These are phyloP conservation scores for Clitoria ternatea DNA, from an alignment of 306 rosid species.

Conservation along the genomic window DNA sequence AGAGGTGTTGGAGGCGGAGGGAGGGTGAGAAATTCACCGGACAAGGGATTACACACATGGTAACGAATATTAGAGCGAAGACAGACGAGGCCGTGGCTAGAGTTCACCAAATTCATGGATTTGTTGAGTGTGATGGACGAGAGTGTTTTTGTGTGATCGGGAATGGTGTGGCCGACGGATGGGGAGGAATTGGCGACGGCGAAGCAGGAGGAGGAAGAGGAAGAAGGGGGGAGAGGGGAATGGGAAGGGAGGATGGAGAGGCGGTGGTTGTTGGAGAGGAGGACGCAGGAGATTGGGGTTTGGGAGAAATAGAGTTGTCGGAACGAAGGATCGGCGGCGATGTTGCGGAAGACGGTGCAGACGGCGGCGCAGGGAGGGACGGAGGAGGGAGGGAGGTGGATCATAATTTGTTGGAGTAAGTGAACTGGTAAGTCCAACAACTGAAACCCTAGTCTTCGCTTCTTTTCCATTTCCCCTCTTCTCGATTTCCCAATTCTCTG, in stretches of 20 bases:
- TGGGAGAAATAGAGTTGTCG: not conserved
- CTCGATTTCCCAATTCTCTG: no score
- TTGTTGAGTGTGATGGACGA: not conserved
- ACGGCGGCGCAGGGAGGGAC: slow-evolving; percentile 3
- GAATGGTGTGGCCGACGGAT: no score
- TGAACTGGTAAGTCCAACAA: not conserved
- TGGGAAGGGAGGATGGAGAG: not conserved
- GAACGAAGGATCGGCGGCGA: not conserved
- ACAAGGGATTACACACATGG: slow-evolving; percentile 22
- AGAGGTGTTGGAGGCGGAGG: not conserved
- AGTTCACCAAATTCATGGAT: slow-evolving; percentile 18
- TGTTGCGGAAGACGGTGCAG: not conserved
- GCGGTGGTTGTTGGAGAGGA: not conserved
- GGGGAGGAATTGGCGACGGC: not conserved
- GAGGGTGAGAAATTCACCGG: slow-evolving; percentile 21
- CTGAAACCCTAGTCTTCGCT: not conserved
- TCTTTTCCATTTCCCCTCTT: no score
- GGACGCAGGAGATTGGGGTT: slow-evolving; percentile 12
- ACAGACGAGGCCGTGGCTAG: slow-evolving; percentile 31
- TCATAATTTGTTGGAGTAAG: slow-evolving; percentile 16
- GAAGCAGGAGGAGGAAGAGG: slow-evolving; percentile 1
- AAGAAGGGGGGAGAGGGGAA: not conserved
- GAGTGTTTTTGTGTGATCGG: no score
- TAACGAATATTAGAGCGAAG: not conserved
- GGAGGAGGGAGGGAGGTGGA: not conserved